A percentile compares a stretch with the other conserved stretches of the same genome.
Evolutionary conservation across 148 eudicot species (phyloP).

Genomic region (Chenopodium formosanum): DNA sequence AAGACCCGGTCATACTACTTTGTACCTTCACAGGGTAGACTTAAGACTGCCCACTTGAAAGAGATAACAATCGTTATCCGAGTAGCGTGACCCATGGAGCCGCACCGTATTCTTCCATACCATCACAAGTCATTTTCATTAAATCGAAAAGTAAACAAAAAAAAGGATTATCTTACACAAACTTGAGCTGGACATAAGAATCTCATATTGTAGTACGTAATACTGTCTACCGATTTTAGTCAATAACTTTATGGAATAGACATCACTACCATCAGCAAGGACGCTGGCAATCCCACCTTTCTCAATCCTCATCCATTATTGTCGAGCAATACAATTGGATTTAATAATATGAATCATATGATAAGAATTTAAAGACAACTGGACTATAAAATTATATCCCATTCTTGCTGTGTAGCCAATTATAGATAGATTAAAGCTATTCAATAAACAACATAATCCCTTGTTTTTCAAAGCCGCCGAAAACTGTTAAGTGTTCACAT

Average conservation of each 20-base stretch:
- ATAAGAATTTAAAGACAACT: too few species aligned
- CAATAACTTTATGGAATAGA: background rate
- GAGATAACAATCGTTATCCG: background rate
- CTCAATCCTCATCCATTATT: background rate
- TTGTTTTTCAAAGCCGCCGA: too few species aligned
- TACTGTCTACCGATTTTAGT: background rate
- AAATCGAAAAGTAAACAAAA: background rate
- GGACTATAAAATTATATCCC: too few species aligned
- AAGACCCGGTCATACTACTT: background rate
- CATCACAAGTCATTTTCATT: background rate
- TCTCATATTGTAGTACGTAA: background rate
- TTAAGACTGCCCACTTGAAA: background rate
- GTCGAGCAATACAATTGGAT: background rate
- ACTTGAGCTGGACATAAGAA: conserved; percentile 9
- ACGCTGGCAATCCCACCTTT: background rate
- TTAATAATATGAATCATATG: too few species aligned
- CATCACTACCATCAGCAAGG: background rate
- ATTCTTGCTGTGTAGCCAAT: too few species aligned
- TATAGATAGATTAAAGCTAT: too few species aligned
- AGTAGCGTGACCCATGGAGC: background rate
- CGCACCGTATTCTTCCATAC: background rate
- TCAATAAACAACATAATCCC: too few species aligned
- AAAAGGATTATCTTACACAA: background rate
- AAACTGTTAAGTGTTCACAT: too few species aligned
- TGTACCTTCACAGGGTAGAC: background rate